phyloP scores from a whole-genome alignment of 352 stramenopile species.

The Pythium sp. region DNA sequence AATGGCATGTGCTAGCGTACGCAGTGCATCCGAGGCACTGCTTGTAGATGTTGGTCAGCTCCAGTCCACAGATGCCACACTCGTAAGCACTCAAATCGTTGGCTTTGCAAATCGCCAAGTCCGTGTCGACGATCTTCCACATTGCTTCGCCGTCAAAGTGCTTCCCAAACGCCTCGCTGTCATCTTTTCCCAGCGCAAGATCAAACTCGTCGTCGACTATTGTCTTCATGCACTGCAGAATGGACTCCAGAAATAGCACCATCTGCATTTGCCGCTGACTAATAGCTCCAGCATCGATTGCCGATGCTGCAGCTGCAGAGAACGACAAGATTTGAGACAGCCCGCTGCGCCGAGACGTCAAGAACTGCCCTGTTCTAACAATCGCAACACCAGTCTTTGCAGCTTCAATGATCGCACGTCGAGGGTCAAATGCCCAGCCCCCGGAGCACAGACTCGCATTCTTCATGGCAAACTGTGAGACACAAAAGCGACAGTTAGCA shows the following conservation, averaged over 20 bases:
- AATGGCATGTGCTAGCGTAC: slow-evolving; percentile 49
- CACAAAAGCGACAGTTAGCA: background rate
- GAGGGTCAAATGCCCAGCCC: slow-evolving; percentile 68
- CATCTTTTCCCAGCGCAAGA: slow-evolving; percentile 54
- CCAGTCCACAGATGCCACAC: slow-evolving; percentile 63
- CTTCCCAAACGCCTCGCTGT: slow-evolving; percentile 71
- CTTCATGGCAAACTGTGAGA: slow-evolving; percentile 75
- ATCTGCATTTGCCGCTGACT: slow-evolving; percentile 75
- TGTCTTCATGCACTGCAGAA: slow-evolving; percentile 68
- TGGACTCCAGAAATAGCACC: slow-evolving; percentile 78
- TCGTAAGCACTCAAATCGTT: slow-evolving; percentile 43
- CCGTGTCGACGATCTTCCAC: slow-evolving; percentile 67
- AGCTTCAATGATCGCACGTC: slow-evolving; percentile 72
- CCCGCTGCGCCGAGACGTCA: slow-evolving; percentile 42
- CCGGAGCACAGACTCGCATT: slow-evolving; percentile 62
- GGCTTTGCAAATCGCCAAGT: slow-evolving; percentile 24
- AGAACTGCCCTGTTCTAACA: slow-evolving; percentile 69
- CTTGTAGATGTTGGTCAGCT: slow-evolving; percentile 87
- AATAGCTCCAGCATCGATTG: slow-evolving; percentile 54
- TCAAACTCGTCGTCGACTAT: slow-evolving; percentile 79
- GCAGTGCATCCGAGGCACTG: slow-evolving; percentile 78
- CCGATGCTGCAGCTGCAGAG: slow-evolving; percentile 23
- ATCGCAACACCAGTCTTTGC: slow-evolving; percentile 67
- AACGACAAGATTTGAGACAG: slow-evolving; percentile 52
- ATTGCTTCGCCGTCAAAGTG: slow-evolving; percentile 73